Evolutionary conservation across 2,329 filamentous ascomycete species (phyloP).

Genomic region (Beauveria caledonica): DNA sequence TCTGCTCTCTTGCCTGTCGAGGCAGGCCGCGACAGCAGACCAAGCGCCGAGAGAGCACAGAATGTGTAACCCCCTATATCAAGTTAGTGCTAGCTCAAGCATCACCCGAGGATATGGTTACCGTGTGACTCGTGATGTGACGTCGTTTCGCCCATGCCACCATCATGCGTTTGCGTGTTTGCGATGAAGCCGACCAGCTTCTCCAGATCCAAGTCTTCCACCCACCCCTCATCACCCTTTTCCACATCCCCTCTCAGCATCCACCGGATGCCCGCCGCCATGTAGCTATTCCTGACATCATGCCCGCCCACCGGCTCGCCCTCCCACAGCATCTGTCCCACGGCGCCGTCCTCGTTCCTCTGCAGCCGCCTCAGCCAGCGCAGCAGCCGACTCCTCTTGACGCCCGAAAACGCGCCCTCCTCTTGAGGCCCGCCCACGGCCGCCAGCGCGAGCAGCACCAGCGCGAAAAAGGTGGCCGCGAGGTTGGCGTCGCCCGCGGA

Average conservation of each 20-base stretch:
- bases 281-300: conserved; percentile 84
- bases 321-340: conserved; percentile 68
- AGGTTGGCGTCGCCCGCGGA: conserved; percentile 55
- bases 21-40: conserved; percentile 59
- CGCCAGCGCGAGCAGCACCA: conserved; percentile 58
- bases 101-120: conserved; percentile 24
- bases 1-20: conserved; percentile 9
- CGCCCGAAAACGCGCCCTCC: conserved; percentile 45
- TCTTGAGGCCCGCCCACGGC: conserved; percentile 25
- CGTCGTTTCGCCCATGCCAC: conserved; percentile 65
- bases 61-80: conserved; percentile 78
- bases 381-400: conserved; percentile 61
- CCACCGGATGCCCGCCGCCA: conserved; percentile 74
- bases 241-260: conserved; percentile 59
- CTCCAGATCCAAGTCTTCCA: conserved; percentile 68
- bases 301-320: conserved; percentile 62
- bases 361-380: conserved; percentile 71
- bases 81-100: neutral
- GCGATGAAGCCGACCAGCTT: conserved; percentile 63
- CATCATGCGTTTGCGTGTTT: conserved; percentile 70
- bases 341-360: conserved; percentile 69
- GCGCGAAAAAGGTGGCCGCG: conserved; percentile 81
- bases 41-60: conserved; percentile 72
- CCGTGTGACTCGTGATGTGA: conserved; percentile 77
- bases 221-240: conserved; percentile 42